Percentiles rank a stretch among this genome's conserved stretches.
Conservation (phyloP, 768 basidiomycete species). For the Rhizopogon vinicolor region DNA sequence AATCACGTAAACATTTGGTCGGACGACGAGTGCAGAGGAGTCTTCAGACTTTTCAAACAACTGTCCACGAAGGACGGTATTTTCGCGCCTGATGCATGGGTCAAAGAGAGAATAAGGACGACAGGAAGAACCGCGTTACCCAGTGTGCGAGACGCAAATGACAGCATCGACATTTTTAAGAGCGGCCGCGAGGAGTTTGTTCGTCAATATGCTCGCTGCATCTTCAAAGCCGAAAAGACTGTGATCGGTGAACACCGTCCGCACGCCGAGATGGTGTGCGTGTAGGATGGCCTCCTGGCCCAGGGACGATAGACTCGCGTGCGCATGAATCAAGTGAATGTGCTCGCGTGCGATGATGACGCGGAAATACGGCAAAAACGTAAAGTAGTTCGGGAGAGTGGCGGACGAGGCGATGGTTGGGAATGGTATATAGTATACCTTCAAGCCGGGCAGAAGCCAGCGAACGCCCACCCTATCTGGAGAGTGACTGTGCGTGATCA, state of each 20-base stretch:
- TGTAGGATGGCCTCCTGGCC: slow-evolving; percentile 93
- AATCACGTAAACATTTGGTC: slow-evolving; percentile 79
- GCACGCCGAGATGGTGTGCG: slow-evolving; percentile 78
- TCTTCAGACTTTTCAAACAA: slow-evolving; percentile 54
- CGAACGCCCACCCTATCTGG: slow-evolving; percentile 85
- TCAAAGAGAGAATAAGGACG: not conserved
- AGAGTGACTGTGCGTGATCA: slow-evolving; percentile 90
- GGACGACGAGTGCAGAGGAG: slow-evolving; percentile 40
- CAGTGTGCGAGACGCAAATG: slow-evolving; percentile 95
- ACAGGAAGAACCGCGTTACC: slow-evolving; percentile 43
- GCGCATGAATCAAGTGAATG: slow-evolving; percentile 85
- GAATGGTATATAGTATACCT: slow-evolving; percentile 94
- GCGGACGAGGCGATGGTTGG: slow-evolving; percentile 87
- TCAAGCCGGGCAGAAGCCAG: slow-evolving; percentile 82
- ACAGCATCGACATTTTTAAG: slow-evolving; percentile 90
- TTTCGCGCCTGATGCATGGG: slow-evolving; percentile 71
- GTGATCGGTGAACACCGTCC: slow-evolving; percentile 96
- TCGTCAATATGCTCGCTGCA: slow-evolving; percentile 94
- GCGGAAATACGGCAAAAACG: slow-evolving; percentile 87
- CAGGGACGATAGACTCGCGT: slow-evolving; percentile 85
- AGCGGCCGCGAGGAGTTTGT: slow-evolving; percentile 86
- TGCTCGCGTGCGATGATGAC: slow-evolving; percentile 84
- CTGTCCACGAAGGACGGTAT: slow-evolving; percentile 85
- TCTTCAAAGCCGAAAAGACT: slow-evolving; percentile 96
- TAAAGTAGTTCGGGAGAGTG: slow-evolving; percentile 91